Evolutionary conservation across 139 green algal species (phyloP).

Genomic region (Micromonas pusilla): DNA sequence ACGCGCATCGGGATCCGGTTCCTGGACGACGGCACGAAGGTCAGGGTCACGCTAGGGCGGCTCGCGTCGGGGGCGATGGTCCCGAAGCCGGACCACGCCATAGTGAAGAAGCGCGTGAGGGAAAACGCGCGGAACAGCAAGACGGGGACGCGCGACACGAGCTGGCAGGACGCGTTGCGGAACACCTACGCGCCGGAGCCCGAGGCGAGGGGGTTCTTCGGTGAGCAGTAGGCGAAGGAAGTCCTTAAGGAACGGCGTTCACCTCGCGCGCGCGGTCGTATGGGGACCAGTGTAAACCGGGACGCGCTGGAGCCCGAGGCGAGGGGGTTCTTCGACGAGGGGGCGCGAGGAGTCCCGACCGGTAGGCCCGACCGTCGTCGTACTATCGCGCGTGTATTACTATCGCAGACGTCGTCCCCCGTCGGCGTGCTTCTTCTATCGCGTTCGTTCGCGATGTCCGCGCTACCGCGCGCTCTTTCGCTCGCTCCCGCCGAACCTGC

Average conservation of each 20-base stretch:
- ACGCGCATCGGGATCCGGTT: slow-evolving; percentile 44
- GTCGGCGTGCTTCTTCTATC: no score
- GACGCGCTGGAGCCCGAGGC: no score
- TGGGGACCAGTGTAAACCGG: neutral
- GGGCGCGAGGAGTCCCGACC: no score
- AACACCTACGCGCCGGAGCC: neutral
- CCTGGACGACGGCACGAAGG: slow-evolving; percentile 63
- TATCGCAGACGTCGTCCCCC: no score
- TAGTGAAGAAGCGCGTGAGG: slow-evolving; percentile 23
- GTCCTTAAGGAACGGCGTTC: no score
- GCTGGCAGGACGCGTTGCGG: neutral
- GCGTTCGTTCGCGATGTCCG: no score
- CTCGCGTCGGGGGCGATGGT: slow-evolving; percentile 49
- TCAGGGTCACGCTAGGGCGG: slow-evolving; percentile 52
- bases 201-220: neutral
- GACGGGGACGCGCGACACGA: neutral
- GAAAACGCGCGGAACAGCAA: neutral
- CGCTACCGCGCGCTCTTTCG: no score
- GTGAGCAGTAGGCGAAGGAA: neutral
- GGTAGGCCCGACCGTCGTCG: no score
- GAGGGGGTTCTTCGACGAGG: no score
- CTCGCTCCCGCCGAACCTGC: no score
- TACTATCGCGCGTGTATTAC: no score
- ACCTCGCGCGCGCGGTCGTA: neutral
- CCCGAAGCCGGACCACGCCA: slow-evolving; percentile 49